Percentiles rank a stretch among this genome's conserved stretches.
Evolutionary conservation across 225 moss, liverwort and hornwort species (phyloP).

Genomic region (Marchantia polymorpha): DNA sequence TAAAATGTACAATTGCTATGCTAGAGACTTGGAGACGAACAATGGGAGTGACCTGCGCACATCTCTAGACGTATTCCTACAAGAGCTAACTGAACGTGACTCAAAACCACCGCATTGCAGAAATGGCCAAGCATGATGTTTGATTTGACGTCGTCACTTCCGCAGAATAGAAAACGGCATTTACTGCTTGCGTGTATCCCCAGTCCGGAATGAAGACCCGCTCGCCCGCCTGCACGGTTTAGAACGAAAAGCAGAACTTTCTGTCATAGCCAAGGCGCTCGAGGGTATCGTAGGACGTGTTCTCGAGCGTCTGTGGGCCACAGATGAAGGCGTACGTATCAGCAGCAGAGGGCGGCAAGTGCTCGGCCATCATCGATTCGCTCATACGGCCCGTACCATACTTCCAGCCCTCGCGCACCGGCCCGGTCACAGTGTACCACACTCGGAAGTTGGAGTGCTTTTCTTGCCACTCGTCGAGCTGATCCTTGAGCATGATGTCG

Average conservation of each 20-base stretch:
- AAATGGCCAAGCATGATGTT: too few species aligned
- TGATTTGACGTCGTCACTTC: too few species aligned
- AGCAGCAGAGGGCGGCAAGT: slow-evolving; percentile 38
- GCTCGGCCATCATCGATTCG: slow-evolving; percentile 57
- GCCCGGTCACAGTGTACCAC: slow-evolving; percentile 62
- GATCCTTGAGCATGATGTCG: slow-evolving; percentile 63
- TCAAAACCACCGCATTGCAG: too few species aligned
- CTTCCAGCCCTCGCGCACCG: slow-evolving; percentile 42
- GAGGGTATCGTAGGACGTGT: slow-evolving; percentile 15
- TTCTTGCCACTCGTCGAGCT: slow-evolving; percentile 69
- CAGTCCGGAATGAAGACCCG: not conserved
- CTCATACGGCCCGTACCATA: slow-evolving; percentile 43
- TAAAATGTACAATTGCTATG: too few species aligned
- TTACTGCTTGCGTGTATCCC: not conserved
- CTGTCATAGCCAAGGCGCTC: slow-evolving; percentile 23
- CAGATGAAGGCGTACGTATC: slow-evolving; percentile 65
- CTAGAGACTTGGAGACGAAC: too few species aligned
- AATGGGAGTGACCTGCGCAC: too few species aligned
- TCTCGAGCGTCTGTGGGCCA: slow-evolving; percentile 48
- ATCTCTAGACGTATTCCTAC: too few species aligned
- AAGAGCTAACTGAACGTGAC: too few species aligned
- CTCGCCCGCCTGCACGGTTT: too few species aligned
- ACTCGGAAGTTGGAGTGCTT: slow-evolving; percentile 54
- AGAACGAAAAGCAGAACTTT: slow-evolving; percentile 34
- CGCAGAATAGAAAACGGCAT: too few species aligned